Conservation (phyloP, 495 filamentous ascomycete species). For the Hypoxylon rickii region DNA sequence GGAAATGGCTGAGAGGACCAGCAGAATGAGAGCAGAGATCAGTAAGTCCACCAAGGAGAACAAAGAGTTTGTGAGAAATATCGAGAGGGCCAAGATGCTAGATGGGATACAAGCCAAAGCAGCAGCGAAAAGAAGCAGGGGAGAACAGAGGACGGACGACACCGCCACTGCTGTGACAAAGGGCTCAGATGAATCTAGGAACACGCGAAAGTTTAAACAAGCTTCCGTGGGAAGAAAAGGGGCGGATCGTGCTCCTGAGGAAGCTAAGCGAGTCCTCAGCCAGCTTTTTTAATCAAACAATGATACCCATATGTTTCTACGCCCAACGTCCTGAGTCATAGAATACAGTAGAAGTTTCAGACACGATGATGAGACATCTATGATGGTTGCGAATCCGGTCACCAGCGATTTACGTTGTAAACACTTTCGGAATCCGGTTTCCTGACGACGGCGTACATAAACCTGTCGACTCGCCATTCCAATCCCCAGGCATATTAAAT, state of each 20-base stretch:
- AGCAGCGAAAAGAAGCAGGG: constrained; percentile 60
- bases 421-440: too few species aligned
- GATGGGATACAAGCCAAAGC: constrained; percentile 70
- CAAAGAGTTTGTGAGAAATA: constrained; percentile 77
- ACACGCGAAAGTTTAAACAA: constrained; percentile 74
- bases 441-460: too few species aligned
- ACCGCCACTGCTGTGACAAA: background rate
- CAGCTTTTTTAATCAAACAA: constrained; percentile 69
- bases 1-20: constrained; percentile 82
- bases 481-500: too few species aligned
- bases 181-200: constrained; percentile 33
- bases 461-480: too few species aligned
- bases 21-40: constrained; percentile 80
- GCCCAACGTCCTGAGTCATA: too few species aligned
- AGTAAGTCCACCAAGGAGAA: constrained; percentile 77
- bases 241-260: constrained; percentile 59
- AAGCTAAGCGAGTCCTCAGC: constrained; percentile 76
- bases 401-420: too few species aligned
- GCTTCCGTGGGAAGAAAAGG: constrained; percentile 56
- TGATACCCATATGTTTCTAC: constrained; percentile 31
- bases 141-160: constrained; percentile 23
- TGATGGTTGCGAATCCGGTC: background rate
- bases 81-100: constrained; percentile 74
- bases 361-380: background rate
- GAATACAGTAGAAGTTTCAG: too few species aligned